Percentiles rank a stretch among this genome's conserved stretches.
These are phyloP conservation scores for Eudorina sp. DNA, from an alignment of 139 green algal species.

Conservation along the genomic window DNA sequence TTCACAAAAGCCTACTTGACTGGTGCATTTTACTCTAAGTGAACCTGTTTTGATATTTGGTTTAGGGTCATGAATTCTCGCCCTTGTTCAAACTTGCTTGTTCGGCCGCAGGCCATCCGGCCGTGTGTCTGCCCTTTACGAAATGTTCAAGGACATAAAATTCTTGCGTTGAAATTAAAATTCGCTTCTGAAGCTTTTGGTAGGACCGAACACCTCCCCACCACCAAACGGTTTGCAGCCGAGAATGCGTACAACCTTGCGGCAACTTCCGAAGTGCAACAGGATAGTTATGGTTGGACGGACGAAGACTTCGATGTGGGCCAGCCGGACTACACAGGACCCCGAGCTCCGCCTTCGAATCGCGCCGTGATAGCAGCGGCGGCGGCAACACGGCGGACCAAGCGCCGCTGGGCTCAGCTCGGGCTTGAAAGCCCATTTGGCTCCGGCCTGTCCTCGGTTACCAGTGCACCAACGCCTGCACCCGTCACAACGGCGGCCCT, in stretches of 20 bases:
- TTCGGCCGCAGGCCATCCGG: too few relatives aligned
- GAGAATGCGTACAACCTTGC: constrained; percentile 6
- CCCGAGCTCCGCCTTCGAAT: neutral
- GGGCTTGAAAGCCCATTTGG: neutral
- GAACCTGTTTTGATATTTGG: too few relatives aligned
- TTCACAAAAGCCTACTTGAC: too few relatives aligned
- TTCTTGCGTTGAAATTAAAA: too few relatives aligned
- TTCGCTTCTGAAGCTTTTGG: too few relatives aligned
- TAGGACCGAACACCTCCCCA: too few relatives aligned
- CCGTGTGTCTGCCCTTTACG: too few relatives aligned
- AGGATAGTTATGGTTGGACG: neutral
- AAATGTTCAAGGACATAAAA: too few relatives aligned
- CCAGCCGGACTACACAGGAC: neutral
- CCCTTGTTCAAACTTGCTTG: too few relatives aligned
- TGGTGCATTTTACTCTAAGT: too few relatives aligned
- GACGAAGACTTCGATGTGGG: neutral
- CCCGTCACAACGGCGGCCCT: neutral
- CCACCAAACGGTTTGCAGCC: too few relatives aligned
- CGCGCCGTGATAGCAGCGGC: neutral
- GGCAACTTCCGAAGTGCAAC: neutral
- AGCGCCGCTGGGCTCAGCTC: neutral
- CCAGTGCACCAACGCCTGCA: neutral
- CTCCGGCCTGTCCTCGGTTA: neutral
- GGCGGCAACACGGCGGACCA: neutral
- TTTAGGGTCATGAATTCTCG: too few relatives aligned